phyloP scores from a whole-genome alignment of 169 alveolate genomes.

The Babesia divergens region DNA sequence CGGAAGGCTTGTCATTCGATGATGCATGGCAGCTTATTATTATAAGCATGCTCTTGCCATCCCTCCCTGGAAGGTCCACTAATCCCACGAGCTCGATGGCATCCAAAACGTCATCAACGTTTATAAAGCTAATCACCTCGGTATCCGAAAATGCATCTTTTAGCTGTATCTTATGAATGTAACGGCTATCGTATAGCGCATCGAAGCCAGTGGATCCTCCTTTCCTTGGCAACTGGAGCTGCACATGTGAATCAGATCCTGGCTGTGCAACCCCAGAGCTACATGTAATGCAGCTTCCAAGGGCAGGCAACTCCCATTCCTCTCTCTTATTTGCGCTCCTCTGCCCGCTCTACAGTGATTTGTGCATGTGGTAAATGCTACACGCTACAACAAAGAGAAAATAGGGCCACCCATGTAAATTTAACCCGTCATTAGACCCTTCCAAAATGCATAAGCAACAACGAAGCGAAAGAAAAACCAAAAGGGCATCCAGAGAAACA shows the following conservation, averaged over 20 bases:
- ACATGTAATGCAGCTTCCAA: slow-evolving; percentile 14
- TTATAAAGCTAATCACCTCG: slow-evolving; percentile 12
- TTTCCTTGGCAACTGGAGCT: neutral
- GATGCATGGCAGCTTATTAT: neutral
- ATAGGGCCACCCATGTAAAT: neutral
- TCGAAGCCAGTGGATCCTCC: neutral
- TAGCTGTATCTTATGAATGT: neutral
- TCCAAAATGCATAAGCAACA: too few relatives aligned
- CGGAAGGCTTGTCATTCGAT: neutral
- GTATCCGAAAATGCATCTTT: neutral
- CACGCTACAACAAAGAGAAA: neutral
- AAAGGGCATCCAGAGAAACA: too few relatives aligned
- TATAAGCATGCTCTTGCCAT: neutral
- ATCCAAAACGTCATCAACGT: neutral
- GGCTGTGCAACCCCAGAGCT: neutral
- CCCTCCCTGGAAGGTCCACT: neutral
- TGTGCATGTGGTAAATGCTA: neutral
- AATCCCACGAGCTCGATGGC: slow-evolving; percentile 7
- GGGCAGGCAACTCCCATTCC: slow-evolving; percentile 9
- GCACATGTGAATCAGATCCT: neutral
- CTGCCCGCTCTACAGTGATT: neutral
- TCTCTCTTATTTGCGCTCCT: neutral
- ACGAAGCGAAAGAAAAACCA: too few relatives aligned
- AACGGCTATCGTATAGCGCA: neutral
- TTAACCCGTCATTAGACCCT: too few relatives aligned